Conservation (phyloP, 2,329 filamentous ascomycete genomes). For the Lithohypha guttulata region DNA sequence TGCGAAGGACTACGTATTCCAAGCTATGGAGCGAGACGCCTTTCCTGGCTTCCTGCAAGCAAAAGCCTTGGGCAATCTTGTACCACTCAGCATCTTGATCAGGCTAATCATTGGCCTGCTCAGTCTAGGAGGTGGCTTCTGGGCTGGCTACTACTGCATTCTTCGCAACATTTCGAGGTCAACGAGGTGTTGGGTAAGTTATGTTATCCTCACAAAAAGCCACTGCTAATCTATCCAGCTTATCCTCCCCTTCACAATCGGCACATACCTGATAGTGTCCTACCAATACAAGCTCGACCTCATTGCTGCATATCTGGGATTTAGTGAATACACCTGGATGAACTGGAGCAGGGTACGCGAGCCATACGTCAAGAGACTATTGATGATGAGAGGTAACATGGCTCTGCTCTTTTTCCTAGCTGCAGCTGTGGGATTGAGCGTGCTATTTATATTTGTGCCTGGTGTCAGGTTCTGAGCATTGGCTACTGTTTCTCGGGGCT, state of each 20-base stretch:
- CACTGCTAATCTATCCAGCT: constrained; percentile 36
- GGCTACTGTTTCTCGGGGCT: too few relatives aligned
- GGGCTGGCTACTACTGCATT: constrained; percentile 87
- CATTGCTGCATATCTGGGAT: constrained; percentile 73
- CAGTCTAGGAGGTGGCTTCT: constrained; percentile 83
- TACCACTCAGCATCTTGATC: constrained; percentile 79
- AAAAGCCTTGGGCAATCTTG: constrained; percentile 91
- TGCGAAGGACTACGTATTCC: constrained; percentile 98
- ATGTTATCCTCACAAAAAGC: not conserved
- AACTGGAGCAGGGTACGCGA: constrained; percentile 80
- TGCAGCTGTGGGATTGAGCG: constrained; percentile 69
- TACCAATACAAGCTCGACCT: constrained; percentile 96
- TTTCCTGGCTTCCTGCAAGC: constrained; percentile 91
- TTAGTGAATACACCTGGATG: constrained; percentile 94
- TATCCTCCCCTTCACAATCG: constrained; percentile 84
- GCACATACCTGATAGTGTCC: constrained; percentile 76
- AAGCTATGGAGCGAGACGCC: constrained; percentile 99
- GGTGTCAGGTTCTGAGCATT: constrained; percentile 47
- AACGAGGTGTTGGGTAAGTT: constrained; percentile 69
- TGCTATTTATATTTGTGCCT: constrained; percentile 90
- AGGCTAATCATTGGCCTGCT: constrained; percentile 76
- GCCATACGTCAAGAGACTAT: constrained; percentile 76
- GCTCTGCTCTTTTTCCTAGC: constrained; percentile 65
- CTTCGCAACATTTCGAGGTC: constrained; percentile 67
- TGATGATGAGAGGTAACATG: constrained; percentile 73